Conservation (phyloP, 257 asterid genomes). For the Striga asiatica region DNA sequence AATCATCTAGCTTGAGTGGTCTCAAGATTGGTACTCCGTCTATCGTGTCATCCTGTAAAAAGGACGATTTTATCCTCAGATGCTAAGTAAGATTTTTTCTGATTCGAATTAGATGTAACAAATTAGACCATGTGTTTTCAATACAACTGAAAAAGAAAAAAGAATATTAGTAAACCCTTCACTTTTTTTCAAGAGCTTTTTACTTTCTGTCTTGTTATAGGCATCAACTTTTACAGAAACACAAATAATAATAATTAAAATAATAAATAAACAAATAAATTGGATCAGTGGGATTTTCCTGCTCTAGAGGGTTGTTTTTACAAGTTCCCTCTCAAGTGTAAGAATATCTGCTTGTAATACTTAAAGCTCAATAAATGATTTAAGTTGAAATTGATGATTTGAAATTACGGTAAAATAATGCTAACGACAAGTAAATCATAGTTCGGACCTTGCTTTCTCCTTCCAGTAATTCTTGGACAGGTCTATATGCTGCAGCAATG, state of each 20-base stretch:
- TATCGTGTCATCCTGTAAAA: constrained; percentile 38
- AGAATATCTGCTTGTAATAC: not conserved
- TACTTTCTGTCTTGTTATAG: not conserved
- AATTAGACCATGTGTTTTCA: not conserved
- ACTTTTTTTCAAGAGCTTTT: not conserved
- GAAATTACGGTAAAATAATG: constrained; percentile 5
- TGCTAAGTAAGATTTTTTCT: not conserved
- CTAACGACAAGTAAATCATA: not conserved
- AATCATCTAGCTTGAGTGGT: constrained; percentile 69
- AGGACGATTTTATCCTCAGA: not conserved
- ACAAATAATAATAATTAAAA: too few species aligned
- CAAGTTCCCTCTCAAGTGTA: too few species aligned
- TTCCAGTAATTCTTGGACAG: constrained; percentile 86
- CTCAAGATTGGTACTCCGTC: constrained; percentile 36
- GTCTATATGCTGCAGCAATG: constrained; percentile 88
- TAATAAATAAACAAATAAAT: too few species aligned
- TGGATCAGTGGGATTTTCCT: too few species aligned
- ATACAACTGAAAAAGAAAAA: not conserved
- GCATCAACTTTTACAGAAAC: too few species aligned
- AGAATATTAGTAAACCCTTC: not conserved
- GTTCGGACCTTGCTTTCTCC: constrained; percentile 52
- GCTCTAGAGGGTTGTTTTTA: too few species aligned
- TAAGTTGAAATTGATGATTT: not conserved
- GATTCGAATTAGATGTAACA: not conserved
- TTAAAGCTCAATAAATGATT: not conserved